Conservation (phyloP, 2,329 filamentous ascomycete species). For the Alternaria longipes region DNA sequence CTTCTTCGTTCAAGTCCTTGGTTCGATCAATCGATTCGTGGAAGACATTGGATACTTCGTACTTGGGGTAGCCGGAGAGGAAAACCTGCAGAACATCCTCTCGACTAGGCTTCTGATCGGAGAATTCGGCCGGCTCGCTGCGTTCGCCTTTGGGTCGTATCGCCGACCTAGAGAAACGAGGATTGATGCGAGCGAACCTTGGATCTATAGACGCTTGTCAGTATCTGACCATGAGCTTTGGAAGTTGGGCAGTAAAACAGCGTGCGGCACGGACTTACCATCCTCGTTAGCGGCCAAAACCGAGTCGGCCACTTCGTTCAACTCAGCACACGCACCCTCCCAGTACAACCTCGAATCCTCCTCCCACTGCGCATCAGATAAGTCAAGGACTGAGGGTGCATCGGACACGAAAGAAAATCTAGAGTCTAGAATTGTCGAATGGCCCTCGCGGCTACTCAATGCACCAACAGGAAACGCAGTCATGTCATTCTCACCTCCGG, state of each 20-base stretch:
- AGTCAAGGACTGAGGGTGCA: background rate
- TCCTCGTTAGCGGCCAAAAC: background rate
- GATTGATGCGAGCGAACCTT: background rate
- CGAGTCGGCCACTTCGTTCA: background rate
- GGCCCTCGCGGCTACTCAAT: background rate
- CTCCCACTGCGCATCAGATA: background rate
- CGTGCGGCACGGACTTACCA: background rate
- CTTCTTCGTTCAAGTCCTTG: background rate
- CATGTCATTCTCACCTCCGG: background rate
- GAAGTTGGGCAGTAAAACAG: background rate
- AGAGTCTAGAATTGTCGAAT: background rate
- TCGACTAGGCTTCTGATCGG: background rate
- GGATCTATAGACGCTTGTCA: background rate
- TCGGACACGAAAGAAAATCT: background rate
- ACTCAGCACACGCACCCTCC: background rate
- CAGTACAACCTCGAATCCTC: background rate
- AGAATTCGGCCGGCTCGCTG: background rate
- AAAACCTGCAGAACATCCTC: background rate
- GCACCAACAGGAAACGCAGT: background rate
- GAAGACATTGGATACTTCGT: background rate
- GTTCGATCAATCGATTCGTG: background rate
- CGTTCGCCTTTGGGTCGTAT: background rate
- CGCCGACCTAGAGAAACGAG: background rate
- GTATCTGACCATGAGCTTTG: background rate
- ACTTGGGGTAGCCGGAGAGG: background rate